These are phyloP conservation scores for Aspergillus bridgeri DNA, from an alignment of 495 filamentous ascomycete species.

Conservation along the genomic window DNA sequence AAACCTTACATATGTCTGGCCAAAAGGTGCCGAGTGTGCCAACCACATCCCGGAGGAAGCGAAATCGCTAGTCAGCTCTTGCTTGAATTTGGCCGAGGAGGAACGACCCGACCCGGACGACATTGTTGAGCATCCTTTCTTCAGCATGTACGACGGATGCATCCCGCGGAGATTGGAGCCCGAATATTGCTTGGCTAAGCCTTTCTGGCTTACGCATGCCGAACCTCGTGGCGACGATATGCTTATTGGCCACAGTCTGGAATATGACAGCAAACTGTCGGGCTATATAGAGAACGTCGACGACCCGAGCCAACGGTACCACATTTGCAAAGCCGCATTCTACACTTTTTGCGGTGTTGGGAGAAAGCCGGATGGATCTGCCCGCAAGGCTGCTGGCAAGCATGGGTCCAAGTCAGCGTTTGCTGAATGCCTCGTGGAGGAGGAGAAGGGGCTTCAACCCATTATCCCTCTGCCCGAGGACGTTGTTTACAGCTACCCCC, in stretches of 20 bases:
- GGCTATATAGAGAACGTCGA: conserved; percentile 40
- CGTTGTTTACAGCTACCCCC: conserved; percentile 59
- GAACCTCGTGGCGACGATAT: conserved; percentile 49
- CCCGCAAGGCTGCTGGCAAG: conserved; percentile 39
- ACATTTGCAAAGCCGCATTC: conserved; percentile 43
- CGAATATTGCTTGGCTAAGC: conserved; percentile 38
- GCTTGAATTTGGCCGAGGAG: conserved; percentile 70
- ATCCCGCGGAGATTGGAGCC: conserved; percentile 48
- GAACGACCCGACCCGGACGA: conserved; percentile 72
- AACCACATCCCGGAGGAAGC: conserved; percentile 56
- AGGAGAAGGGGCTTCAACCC: conserved; percentile 65
- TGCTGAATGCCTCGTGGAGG: conserved; percentile 70
- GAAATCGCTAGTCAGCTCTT: conserved; percentile 73
- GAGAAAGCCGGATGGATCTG: conserved; percentile 39
- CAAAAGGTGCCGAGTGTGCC: conserved; percentile 47
- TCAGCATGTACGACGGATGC: conserved; percentile 58
- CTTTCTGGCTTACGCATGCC: conserved; percentile 41
- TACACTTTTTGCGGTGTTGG: conserved; percentile 53
- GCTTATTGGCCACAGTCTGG: conserved; percentile 42
- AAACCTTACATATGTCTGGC: conserved; percentile 74
- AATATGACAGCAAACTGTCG: conserved; percentile 42
- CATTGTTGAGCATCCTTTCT: conserved; percentile 80
- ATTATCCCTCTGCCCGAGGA: conserved; percentile 64
- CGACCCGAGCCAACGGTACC: conserved; percentile 38
- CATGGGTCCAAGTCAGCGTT: conserved; percentile 53